phyloP scores from a whole-genome alignment of 768 basidiomycete genomes.

The Daedaleopsis sinensis region DNA sequence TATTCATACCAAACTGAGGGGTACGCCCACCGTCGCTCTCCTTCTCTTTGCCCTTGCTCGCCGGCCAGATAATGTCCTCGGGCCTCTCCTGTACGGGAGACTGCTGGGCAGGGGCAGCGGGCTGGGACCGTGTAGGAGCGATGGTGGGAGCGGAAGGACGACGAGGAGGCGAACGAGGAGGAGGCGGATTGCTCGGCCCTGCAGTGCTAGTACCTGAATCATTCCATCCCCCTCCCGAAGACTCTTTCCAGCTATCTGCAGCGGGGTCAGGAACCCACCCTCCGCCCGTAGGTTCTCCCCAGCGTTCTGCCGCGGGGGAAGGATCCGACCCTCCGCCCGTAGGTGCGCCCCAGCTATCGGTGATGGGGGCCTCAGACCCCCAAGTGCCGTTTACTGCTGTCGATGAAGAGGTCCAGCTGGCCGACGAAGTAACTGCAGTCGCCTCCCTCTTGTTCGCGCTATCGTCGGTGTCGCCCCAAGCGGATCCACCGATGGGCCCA shows the following conservation, averaged over 20 bases:
- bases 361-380: no score
- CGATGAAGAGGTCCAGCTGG: neutral
- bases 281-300: neutral
- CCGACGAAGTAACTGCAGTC: neutral
- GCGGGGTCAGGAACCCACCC: neutral
- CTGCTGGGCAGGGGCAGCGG: neutral
- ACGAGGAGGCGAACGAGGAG: no score
- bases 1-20: neutral
- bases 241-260: neutral
- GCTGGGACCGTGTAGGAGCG: neutral
- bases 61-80: neutral
- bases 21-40: neutral
- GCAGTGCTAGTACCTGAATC: neutral
- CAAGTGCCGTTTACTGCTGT: neutral
- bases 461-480: neutral
- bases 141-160: neutral
- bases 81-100: neutral
- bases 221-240: neutral
- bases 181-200: neutral
- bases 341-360: no score
- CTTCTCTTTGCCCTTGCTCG: neutral
- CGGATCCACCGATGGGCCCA: neutral
- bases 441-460: neutral
- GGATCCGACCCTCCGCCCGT: slow-evolving; percentile 1
- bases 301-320: neutral